Conservation (phyloP, 1,139 yeast species). For the Geotrichum citri-aurantii region DNA sequence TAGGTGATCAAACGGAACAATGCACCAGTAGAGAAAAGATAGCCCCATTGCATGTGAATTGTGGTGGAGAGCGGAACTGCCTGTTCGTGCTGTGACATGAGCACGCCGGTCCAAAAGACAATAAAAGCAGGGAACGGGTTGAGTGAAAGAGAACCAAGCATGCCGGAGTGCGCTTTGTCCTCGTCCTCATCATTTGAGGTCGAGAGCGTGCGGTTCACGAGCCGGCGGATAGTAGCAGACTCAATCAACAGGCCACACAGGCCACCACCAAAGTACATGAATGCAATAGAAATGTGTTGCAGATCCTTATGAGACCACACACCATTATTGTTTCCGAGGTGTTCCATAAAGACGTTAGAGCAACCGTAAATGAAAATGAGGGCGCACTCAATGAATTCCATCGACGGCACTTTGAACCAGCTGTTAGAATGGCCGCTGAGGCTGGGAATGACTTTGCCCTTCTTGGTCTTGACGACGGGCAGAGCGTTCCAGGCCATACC, state of each 20-base stretch:
- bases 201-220: slow-evolving; percentile 21
- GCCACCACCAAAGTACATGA: slow-evolving; percentile 89
- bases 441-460: background rate
- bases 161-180: slow-evolving; percentile 23
- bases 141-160: slow-evolving; percentile 28
- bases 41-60: slow-evolving; percentile 91
- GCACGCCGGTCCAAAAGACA: slow-evolving; percentile 93
- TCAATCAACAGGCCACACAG: slow-evolving; percentile 84
- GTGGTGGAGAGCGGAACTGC: slow-evolving; percentile 69
- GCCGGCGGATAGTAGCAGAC: slow-evolving; percentile 41
- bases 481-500: slow-evolving; percentile 93
- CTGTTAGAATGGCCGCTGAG: background rate
- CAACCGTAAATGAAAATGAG: slow-evolving; percentile 81
- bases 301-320: slow-evolving; percentile 88
- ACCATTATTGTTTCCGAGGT: slow-evolving; percentile 67
- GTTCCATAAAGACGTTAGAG: slow-evolving; percentile 86
- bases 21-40: slow-evolving; percentile 69
- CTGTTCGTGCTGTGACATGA: slow-evolving; percentile 93
- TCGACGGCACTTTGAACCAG: slow-evolving; percentile 41
- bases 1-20: slow-evolving; percentile 69
- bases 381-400: slow-evolving; percentile 80
- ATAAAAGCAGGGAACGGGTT: slow-evolving; percentile 93
- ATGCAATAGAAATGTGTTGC: slow-evolving; percentile 93
- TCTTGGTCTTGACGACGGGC: slow-evolving; percentile 27
- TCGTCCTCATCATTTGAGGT: slow-evolving; percentile 17